A percentile compares a stretch with the other conserved stretches of the same genome.
phyloP scores from a whole-genome alignment of 306 rosid genomes.

The Trifolium fragiferum region DNA sequence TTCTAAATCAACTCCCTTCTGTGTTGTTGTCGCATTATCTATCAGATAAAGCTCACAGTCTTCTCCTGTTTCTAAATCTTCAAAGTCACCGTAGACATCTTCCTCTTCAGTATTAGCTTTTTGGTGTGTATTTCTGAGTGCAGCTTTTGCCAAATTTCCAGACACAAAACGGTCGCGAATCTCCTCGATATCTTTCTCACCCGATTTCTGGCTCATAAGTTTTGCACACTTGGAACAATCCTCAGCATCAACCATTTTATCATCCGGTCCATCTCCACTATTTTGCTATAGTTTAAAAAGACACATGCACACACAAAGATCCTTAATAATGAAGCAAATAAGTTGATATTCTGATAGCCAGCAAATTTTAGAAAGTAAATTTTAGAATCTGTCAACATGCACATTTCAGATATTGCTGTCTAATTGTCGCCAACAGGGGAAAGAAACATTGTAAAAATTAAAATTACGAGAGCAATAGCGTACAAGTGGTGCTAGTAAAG shows the following conservation, averaged over 20 bases:
- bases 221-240: constrained; percentile 78
- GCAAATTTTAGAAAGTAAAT: not conserved
- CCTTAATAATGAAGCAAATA: constrained; percentile 34
- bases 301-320: constrained; percentile 31
- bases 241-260: constrained; percentile 59
- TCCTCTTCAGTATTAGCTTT: constrained; percentile 54
- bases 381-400: constrained; percentile 8
- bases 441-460: constrained; percentile 24
- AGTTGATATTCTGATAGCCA: constrained; percentile 20
- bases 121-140: constrained; percentile 59
- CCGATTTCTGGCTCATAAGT: constrained; percentile 53
- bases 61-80: constrained; percentile 89
- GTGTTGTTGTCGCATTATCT: constrained; percentile 41
- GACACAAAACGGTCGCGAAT: constrained; percentile 85
- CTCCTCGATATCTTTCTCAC: constrained; percentile 54
- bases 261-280: constrained; percentile 50
- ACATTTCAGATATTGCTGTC: constrained; percentile 8
- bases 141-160: constrained; percentile 90
- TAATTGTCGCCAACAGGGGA: not conserved
- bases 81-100: constrained; percentile 80
- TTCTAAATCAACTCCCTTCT: constrained; percentile 55
- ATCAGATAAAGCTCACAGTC: constrained; percentile 46
- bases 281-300: constrained; percentile 46
- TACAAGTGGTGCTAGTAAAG: constrained; percentile 33
- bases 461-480: constrained; percentile 9